Base-by-base conservation (phyloP, 2,329 filamentous ascomycete genomes). In the Penicillium sp. region DNA sequence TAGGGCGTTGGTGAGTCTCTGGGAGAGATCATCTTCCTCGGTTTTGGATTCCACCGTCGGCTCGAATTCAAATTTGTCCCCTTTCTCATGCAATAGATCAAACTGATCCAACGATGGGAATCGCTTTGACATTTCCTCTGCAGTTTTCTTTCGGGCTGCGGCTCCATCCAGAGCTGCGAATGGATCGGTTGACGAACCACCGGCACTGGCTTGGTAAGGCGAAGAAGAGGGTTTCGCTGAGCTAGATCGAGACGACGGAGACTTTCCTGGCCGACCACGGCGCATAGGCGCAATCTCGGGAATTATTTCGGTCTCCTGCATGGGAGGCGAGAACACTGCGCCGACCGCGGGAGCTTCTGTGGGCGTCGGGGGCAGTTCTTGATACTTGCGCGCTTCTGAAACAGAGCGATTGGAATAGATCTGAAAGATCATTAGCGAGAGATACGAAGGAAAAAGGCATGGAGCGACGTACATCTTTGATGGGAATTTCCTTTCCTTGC, bases 91-190 rank as follows among this genome's bases (percentile, higher is more conserved):
- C 41, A 97, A 77, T 16, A 99, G 78, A 3, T 93, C 87, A 68
- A 99, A 99, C 63, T 97, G 90, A 66, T 97, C 92, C 23, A 99
- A 79, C 6, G 90, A 92, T 0, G 94, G 94, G 63, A 97, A 99
- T 48, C 89, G 84, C 27, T 85, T 82, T 0, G 93, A 91, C 26
- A 97, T 78, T 67, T 97, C 93, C 62, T 97, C 94, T 2, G 80
- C 78, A 19, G 66, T 61, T 42, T 83, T 80, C 7, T 77, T 77
- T 23, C 78, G 61, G 59, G 74, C 72, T 32, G 81, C 76, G 53
- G 82, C 86, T 2, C 87, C 82, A 70, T 99, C 94, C 26, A 99
- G 81, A 0, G 90, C 91, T 16, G 91, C 91, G 70, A 97, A 99
- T 0, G 94, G 94, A 71, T 99, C 94, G 43, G 83, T 85, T 26